Conservation (phyloP, 2,329 filamentous ascomycete species). For the Clathrospora elynae region DNA sequence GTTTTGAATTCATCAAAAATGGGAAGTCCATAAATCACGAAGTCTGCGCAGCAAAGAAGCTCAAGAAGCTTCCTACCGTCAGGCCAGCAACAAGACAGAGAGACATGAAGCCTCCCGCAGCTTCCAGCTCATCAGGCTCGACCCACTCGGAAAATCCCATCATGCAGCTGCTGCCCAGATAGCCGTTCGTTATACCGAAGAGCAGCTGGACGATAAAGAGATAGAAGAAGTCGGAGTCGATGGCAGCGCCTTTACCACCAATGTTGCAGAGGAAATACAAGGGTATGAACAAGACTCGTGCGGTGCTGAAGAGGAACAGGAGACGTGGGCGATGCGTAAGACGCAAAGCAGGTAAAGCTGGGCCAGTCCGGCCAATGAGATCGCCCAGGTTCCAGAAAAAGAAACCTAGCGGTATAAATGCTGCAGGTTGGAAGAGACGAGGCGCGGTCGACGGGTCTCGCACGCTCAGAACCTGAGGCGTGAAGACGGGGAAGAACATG, state of each 20-base stretch:
- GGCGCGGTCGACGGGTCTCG: constrained; percentile 53
- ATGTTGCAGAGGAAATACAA: constrained; percentile 92
- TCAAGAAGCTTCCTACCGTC: constrained; percentile 83
- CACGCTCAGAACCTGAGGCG: constrained; percentile 57
- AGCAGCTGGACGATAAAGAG: constrained; percentile 78
- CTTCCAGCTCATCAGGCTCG: constrained; percentile 79
- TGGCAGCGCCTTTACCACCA: constrained; percentile 67
- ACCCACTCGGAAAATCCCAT: constrained; percentile 86
- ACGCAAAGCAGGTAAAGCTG: constrained; percentile 61
- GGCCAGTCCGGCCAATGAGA: constrained; percentile 73
- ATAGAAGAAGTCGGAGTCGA: constrained; percentile 87
- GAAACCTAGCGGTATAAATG: constrained; percentile 89
- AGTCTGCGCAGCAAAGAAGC: constrained; percentile 69
- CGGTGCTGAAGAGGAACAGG: constrained; percentile 70
- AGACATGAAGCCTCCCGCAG: constrained; percentile 92
- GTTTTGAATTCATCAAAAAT: too few species aligned
- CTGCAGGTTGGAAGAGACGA: constrained; percentile 69
- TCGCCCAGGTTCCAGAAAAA: constrained; percentile 94
- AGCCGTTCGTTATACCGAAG: constrained; percentile 87
- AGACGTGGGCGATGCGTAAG: constrained; percentile 67
- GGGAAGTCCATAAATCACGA: not conserved
- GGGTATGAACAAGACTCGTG: constrained; percentile 74
- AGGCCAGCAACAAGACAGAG: constrained; percentile 85
- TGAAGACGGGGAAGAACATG: constrained; percentile 97
- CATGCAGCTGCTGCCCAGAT: constrained; percentile 86